These are phyloP conservation scores for Theobroma grandiflorum DNA, from an alignment of 441 rosid species.

Conservation along the genomic window DNA sequence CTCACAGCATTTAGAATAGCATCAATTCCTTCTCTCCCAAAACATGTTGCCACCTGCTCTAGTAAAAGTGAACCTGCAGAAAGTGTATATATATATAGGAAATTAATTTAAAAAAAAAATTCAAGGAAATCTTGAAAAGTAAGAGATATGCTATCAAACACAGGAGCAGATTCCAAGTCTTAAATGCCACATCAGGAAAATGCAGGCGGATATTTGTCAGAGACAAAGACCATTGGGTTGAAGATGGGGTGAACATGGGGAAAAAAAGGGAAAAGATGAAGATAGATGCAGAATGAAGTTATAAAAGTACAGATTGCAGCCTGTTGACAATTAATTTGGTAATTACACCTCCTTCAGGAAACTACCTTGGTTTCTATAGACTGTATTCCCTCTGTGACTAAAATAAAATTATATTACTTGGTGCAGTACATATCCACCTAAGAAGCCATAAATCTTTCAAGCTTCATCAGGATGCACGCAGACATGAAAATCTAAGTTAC, in stretches of 20 bases:
- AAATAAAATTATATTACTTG: slow-evolving; percentile 1
- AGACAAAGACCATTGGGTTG: neutral
- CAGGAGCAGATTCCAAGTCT: slow-evolving; percentile 11
- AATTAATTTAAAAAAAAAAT: slow-evolving; percentile 13
- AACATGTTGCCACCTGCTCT: slow-evolving; percentile 82
- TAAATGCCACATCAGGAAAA: neutral
- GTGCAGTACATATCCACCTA: neutral
- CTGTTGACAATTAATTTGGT: slow-evolving; percentile 7
- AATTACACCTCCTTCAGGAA: slow-evolving; percentile 2
- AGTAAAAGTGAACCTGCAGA: slow-evolving; percentile 80
- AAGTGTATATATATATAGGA: slow-evolving; percentile 34
- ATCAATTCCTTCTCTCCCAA: slow-evolving; percentile 76
- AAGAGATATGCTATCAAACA: neutral
- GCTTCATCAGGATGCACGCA: slow-evolving; percentile 11
- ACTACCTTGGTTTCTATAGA: slow-evolving; percentile 8
- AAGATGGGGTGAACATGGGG: neutral
- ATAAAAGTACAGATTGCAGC: neutral
- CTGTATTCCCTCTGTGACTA: neutral
- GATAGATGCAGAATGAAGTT: slow-evolving; percentile 1
- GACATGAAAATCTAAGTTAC: neutral
- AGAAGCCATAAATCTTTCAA: neutral
- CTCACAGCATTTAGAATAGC: slow-evolving; percentile 75
- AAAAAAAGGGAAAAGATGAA: slow-evolving; percentile 15
- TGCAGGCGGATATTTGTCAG: neutral
- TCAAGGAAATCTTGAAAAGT: slow-evolving; percentile 15